Evolutionary conservation across 2,329 filamentous ascomycete species (phyloP), one percentile per base, ranked within the genome.

Genomic region (Phaeophleospora eucalypticola): DNA sequence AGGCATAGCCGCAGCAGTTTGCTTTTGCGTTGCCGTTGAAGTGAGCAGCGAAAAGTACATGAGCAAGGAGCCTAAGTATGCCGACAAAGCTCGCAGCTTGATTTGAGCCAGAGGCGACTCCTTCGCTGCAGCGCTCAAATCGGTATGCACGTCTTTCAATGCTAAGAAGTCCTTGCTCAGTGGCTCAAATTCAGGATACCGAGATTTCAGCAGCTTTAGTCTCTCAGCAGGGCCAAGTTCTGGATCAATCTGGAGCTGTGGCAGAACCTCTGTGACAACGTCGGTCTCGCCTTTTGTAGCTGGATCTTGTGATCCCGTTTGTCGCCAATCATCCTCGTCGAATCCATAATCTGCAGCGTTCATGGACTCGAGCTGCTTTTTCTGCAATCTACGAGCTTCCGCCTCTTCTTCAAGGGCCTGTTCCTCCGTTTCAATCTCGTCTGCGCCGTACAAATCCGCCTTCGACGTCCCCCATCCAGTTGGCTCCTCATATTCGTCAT

Each of bases 31-130:
- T 2, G 83, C 78, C 1, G 88, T 84, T 0, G 89, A 95, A 9
- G 89, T 88, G n/a, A 98, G 72, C 29, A 97, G 79, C 32, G 90
- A 87, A 66, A 98, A 95, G 68, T 98, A 98, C 81, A 95, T 90
- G 40, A 87, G 84, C 57, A 98, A 75, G 1, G 88, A 79, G 36
- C 87, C 89, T 18, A 97, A 75, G 64, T 98, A 97, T 49, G 89
- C 87, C 4, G 87, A 84, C 33, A 95, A 74, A 9, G 90, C 82
- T 66, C 88, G 83, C 64, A 86, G 84, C 65, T 91, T 93, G 48
- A 88, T 76, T 18, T 57, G 48, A 2, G 54, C 52, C 18, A 58
- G 51, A 6, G 53, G 43, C 3, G 50, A 52, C 3, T 10, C 35
- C 27, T 39, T 20, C 20, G 51, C 51, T 12, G 38, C 39, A 21